Base-by-base conservation (phyloP, 1,139 yeast species). In the Kodamaea suecica region DNA sequence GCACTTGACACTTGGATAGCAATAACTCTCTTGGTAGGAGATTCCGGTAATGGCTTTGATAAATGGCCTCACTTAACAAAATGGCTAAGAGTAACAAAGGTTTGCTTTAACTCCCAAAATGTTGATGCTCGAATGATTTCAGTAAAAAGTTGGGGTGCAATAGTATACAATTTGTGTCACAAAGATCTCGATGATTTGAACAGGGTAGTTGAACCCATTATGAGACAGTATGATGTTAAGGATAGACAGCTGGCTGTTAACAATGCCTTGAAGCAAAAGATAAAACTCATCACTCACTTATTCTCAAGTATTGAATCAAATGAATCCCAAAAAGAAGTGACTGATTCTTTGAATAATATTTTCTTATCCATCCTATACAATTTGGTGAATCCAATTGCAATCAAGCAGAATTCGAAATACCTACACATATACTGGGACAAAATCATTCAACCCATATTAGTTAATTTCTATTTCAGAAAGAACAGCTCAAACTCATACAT, bases 1-100 rank as follows among this genome's bases (percentile, higher is more conserved):
- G 68, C 73, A 4, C 60, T 64, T 60, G 75, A 70, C 39, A 57
- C 67, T 9, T 70, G 76, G 76, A 55, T 66, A 4, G 63, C 65
- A 0, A 31, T 68, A 4, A 59, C 73, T 0, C 44, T 70, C 8
- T 48, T 70, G 10, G 46, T 56, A 4, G 55, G 62, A 8, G 55
- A 53, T 23, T 39, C 42, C 5, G 49, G 45, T 4, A 21, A 37
- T 2, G 47, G 59, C 0, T 57, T 66, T 40, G 72, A 63, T 7
- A 53, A 52, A 30, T 68, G 73, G 72, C 34, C 36, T 1, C 47
- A 50, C 27, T 42, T 66, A 10, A 45, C 50, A 17, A 45, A 51
- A 17, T 70, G 74, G 75, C 45, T 67, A 9, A 52, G 52, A 30
- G 48, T 65, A 2, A 66, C 65, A 20, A 59, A 54, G 38, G 31